Conservation (phyloP, 805 yeast genomes). For the Nakazawaea holstii region DNA sequence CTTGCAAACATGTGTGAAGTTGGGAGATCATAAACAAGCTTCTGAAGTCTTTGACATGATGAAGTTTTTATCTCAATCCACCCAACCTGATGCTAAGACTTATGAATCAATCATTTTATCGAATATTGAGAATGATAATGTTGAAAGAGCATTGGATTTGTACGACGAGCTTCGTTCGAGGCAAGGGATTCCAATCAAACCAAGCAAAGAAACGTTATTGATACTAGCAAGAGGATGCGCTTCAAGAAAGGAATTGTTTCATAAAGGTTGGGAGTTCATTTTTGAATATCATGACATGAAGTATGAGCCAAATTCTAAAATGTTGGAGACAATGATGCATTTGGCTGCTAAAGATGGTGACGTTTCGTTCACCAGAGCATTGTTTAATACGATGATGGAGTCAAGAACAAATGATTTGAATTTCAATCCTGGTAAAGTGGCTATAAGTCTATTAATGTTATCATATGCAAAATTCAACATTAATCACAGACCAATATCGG, state of each 20-base stretch:
- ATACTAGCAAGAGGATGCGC: slow-evolving; percentile 68
- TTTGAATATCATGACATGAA: slow-evolving; percentile 50
- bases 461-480: slow-evolving; percentile 29
- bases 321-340: slow-evolving; percentile 66
- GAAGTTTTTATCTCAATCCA: slow-evolving; percentile 66
- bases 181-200: slow-evolving; percentile 27
- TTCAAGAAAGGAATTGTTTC: slow-evolving; percentile 37
- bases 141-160: slow-evolving; percentile 73
- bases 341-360: slow-evolving; percentile 82
- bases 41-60: slow-evolving; percentile 73
- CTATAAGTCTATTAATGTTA: slow-evolving; percentile 36
- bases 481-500: slow-evolving; percentile 23
- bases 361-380: slow-evolving; percentile 61
- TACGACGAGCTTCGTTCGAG: slow-evolving; percentile 57
- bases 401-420: slow-evolving; percentile 17
- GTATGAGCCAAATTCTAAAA: slow-evolving; percentile 28
- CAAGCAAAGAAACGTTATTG: slow-evolving; percentile 41
- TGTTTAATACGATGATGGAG: slow-evolving; percentile 43
- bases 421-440: slow-evolving; percentile 17
- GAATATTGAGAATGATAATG: slow-evolving; percentile 53
- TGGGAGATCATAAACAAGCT: slow-evolving; percentile 53
- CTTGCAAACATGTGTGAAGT: slow-evolving; percentile 54
- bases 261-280: slow-evolving; percentile 75
- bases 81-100: slow-evolving; percentile 62
- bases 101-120: slow-evolving; percentile 71